phyloP scores from a whole-genome alignment of 768 basidiomycete species.

The Lactifluus echinatus region DNA sequence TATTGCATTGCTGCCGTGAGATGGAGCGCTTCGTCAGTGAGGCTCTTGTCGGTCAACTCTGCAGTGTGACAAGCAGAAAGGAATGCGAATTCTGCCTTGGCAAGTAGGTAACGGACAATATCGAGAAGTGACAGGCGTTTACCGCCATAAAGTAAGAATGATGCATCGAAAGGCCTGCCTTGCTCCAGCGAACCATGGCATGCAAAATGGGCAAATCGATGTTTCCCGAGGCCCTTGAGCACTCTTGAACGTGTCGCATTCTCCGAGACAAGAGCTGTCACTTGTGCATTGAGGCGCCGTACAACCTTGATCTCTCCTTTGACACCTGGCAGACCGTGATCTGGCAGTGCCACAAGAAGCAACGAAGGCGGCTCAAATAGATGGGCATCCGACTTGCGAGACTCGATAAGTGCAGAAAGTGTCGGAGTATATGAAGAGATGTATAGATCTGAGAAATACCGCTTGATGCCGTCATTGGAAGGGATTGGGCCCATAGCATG shows the following conservation, averaged over 20 bases:
- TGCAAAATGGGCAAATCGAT: background rate
- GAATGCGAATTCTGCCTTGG: constrained; percentile 1
- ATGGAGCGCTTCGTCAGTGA: background rate
- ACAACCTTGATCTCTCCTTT: background rate
- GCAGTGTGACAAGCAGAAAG: constrained; percentile 10
- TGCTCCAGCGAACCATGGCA: background rate
- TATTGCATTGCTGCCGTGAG: constrained; percentile 9
- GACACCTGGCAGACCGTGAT: background rate
- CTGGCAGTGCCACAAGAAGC: background rate
- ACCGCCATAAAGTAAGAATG: background rate
- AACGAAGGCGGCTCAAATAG: background rate
- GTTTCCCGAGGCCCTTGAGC: background rate
- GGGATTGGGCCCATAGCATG: background rate
- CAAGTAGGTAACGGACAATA: background rate
- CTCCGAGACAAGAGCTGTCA: background rate
- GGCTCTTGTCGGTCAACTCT: background rate
- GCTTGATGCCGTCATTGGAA: background rate
- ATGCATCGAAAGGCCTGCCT: background rate
- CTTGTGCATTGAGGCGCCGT: background rate
- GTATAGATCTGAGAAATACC: background rate
- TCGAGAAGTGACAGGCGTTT: background rate
- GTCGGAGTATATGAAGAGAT: background rate
- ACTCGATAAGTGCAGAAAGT: background rate
- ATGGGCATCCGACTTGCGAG: constrained; percentile 22
- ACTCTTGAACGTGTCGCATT: background rate